Percentiles rank a stretch among this genome's conserved stretches.
These are phyloP conservation scores for Aspergillus pseudoviridinutans DNA, from an alignment of 2,329 filamentous ascomycete genomes.

Conservation along the genomic window DNA sequence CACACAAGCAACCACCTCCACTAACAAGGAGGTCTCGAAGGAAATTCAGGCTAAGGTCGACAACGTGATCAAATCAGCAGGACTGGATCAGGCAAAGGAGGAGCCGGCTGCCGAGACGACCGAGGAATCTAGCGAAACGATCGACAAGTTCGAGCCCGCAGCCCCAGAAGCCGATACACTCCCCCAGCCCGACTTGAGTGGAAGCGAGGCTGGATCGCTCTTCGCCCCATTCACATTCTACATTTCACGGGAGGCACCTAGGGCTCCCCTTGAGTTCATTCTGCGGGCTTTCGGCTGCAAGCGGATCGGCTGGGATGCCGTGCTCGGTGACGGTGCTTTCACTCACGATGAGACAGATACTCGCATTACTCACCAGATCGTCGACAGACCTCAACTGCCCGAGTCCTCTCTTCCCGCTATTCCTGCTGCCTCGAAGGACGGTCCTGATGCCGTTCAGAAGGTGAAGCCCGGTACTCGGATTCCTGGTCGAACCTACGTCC, in stretches of 20 bases:
- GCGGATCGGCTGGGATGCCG: constrained; percentile 88
- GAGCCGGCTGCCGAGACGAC: constrained; percentile 43
- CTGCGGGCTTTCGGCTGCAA: constrained; percentile 93
- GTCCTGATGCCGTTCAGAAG: constrained; percentile 43
- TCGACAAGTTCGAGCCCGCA: constrained; percentile 88
- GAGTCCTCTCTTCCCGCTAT: constrained; percentile 49
- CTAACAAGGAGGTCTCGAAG: constrained; percentile 58
- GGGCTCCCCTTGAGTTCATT: constrained; percentile 86
- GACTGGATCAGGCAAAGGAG: constrained; percentile 40
- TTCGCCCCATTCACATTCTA: constrained; percentile 89
- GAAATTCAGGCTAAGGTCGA: constrained; percentile 67
- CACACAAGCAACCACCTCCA: constrained; percentile 50
- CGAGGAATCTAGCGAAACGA: constrained; percentile 56
- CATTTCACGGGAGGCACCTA: constrained; percentile 87
- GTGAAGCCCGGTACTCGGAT: constrained; percentile 66
- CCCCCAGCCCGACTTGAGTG: constrained; percentile 68
- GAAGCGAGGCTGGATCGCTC: constrained; percentile 66
- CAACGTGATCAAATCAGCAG: constrained; percentile 43
- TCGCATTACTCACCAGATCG: constrained; percentile 91
- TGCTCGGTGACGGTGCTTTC: constrained; percentile 87
- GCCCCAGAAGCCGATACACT: constrained; percentile 82
- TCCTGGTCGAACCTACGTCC: constrained; percentile 87
- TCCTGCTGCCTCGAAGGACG: constrained; percentile 43
- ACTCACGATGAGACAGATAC: constrained; percentile 84
- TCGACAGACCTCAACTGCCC: constrained; percentile 76